Conservation (phyloP, 1,139 yeast species). For the Lodderomyces metapsilosis region DNA sequence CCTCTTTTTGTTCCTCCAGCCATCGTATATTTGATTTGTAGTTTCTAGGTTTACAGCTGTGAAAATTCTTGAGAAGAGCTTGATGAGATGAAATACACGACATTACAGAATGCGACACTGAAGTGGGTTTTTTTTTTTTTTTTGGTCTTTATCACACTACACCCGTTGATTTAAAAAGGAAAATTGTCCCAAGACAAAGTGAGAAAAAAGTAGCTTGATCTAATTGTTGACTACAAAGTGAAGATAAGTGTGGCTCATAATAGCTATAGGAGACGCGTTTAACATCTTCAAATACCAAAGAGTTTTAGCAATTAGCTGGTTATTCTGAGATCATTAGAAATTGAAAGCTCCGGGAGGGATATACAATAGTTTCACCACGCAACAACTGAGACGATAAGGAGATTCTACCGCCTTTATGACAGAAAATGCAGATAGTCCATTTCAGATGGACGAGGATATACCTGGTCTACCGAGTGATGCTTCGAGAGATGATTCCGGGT, state of each 20-base stretch:
- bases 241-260: neutral
- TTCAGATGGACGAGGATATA: conserved; percentile 48
- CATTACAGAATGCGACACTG: neutral
- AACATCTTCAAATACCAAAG: neutral
- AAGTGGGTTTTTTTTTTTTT: too few relatives aligned
- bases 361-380: too few relatives aligned
- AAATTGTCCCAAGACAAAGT: neutral
- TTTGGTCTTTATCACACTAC: neutral
- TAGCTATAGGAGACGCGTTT: neutral
- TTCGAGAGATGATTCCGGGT: neutral
- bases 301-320: neutral
- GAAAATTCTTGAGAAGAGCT: neutral
- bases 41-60: neutral
- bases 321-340: neutral
- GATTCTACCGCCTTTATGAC: conserved; percentile 30
- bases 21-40: conserved; percentile 6
- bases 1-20: conserved; percentile 12
- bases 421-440: conserved; percentile 41
- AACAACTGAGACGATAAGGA: too few relatives aligned
- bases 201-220: neutral
- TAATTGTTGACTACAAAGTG: conserved; percentile 1
- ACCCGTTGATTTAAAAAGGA: too few relatives aligned
- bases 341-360: too few relatives aligned
- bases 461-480: conserved; percentile 4
- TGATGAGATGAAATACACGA: too few relatives aligned